These are phyloP conservation scores for Fraxinus xanthoxyloides DNA, from an alignment of 305 asterid species.

Conservation along the genomic window DNA sequence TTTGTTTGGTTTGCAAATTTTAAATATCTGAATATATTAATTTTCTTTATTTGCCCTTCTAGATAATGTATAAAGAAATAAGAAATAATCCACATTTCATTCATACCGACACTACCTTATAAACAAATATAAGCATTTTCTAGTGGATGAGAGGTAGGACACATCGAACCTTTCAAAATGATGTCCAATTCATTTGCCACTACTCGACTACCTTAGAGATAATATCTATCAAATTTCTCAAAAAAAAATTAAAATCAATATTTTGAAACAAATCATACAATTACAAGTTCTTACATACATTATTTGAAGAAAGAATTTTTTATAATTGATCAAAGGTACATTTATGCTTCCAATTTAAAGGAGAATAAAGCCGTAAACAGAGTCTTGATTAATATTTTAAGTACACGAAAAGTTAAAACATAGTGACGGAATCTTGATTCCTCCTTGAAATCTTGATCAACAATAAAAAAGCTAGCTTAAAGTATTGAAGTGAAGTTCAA, in stretches of 20 bases:
- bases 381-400: not conserved
- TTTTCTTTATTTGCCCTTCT: not conserved
- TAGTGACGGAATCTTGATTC: not conserved
- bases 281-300: not conserved
- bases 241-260: not conserved
- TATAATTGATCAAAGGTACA: not conserved
- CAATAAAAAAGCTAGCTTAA: not conserved
- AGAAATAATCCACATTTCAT: not conserved
- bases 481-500: slow-evolving; percentile 5
- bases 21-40: not conserved
- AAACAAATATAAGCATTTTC: not conserved
- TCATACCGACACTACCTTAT: not conserved
- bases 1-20: not conserved
- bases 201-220: not conserved
- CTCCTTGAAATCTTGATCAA: not conserved
- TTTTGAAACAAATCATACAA: not conserved
- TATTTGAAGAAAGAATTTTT: not conserved
- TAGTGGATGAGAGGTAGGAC: not conserved
- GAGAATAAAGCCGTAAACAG: not conserved
- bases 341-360: not conserved
- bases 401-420: not conserved
- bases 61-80: not conserved
- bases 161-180: not conserved
- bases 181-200: not conserved
- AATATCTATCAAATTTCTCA: not conserved